Conservation (phyloP, 2,329 filamentous ascomycete genomes). For the Fusarium sp. region DNA sequence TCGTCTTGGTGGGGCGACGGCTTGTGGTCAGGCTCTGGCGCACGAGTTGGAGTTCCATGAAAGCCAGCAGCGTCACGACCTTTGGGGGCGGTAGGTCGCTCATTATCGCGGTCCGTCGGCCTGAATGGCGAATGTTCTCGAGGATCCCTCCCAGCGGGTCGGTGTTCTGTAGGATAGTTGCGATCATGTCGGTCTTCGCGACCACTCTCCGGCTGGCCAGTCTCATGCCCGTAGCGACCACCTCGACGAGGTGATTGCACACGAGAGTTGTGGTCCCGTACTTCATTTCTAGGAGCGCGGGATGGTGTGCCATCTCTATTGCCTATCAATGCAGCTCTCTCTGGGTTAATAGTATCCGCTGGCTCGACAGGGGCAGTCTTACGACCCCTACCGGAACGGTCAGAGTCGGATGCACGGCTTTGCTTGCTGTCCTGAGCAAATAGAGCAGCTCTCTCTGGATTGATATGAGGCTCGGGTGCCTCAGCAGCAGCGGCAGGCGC, state of each 20-base stretch:
- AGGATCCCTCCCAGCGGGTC: constrained; percentile 46
- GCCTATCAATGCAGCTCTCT: constrained; percentile 58
- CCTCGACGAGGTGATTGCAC: constrained; percentile 63
- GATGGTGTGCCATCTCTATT: constrained; percentile 52
- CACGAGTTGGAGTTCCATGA: constrained; percentile 51
- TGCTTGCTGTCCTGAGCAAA: constrained; percentile 54
- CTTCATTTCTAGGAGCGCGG: constrained; percentile 57
- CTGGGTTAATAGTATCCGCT: constrained; percentile 59
- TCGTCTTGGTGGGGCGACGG: constrained; percentile 66
- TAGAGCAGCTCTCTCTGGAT: constrained; percentile 65
- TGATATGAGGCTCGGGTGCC: constrained; percentile 61
- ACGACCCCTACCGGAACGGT: constrained; percentile 46
- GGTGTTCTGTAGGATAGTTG: constrained; percentile 52
- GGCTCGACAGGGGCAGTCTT: constrained; percentile 46
- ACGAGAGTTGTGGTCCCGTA: constrained; percentile 55
- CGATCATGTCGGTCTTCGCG: constrained; percentile 62
- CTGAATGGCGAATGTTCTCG: constrained; percentile 50
- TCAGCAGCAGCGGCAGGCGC: constrained; percentile 39
- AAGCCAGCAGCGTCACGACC: constrained; percentile 54
- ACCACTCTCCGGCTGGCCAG: constrained; percentile 47
- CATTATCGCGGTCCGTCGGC: constrained; percentile 54
- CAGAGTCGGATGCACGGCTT: constrained; percentile 46
- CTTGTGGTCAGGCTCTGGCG: constrained; percentile 62
- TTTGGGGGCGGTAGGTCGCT: constrained; percentile 51
- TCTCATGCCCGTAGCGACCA: constrained; percentile 49